Percentiles rank a stretch among this genome's conserved stretches.
These are phyloP conservation scores for Sistotremastrum niveocremeum DNA, from an alignment of 768 basidiomycete species.

Conservation along the genomic window DNA sequence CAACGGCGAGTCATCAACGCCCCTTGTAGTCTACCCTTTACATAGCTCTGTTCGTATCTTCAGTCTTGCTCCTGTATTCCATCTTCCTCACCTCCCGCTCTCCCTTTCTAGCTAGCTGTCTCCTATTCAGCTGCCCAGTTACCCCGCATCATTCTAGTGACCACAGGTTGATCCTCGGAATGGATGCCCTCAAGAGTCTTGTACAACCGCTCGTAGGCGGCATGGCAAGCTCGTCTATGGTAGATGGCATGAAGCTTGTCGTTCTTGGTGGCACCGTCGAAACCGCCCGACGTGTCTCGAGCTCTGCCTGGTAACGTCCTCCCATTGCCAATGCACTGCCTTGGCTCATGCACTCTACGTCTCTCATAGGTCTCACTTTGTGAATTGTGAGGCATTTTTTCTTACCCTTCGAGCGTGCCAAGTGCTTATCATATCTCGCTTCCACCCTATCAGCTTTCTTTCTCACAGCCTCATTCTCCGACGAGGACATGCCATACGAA, in stretches of 20 bases:
- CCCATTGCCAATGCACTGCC: constrained; percentile 1
- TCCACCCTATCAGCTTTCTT: constrained; percentile 47
- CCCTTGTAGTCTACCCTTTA: too few species aligned
- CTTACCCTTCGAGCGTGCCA: constrained; percentile 1
- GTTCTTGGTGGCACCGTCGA: constrained; percentile 81
- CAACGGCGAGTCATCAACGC: too few species aligned
- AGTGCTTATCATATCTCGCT: constrained; percentile 3
- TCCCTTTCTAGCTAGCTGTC: too few species aligned
- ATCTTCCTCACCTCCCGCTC: too few species aligned
- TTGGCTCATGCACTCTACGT: constrained; percentile 8
- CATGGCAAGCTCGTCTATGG: constrained; percentile 60
- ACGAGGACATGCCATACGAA: constrained; percentile 83
- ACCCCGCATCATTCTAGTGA: neutral
- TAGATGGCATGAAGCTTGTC: constrained; percentile 85
- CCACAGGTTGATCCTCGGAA: constrained; percentile 12
- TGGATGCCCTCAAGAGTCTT: constrained; percentile 75
- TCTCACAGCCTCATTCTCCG: constrained; percentile 81
- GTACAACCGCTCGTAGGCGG: constrained; percentile 69
- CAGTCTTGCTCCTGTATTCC: too few species aligned
- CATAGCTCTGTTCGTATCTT: too few species aligned
- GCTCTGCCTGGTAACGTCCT: constrained; percentile 58
- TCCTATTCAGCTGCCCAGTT: too few species aligned
- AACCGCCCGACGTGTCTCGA: constrained; percentile 69
- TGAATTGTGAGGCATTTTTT: constrained; percentile 52
- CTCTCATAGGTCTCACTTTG: constrained; percentile 57